Evolutionary conservation across 768 basidiomycete genomes (phyloP), one percentile per base, ranked within the genome.

Genomic region (Pleurotus giganteus): DNA sequence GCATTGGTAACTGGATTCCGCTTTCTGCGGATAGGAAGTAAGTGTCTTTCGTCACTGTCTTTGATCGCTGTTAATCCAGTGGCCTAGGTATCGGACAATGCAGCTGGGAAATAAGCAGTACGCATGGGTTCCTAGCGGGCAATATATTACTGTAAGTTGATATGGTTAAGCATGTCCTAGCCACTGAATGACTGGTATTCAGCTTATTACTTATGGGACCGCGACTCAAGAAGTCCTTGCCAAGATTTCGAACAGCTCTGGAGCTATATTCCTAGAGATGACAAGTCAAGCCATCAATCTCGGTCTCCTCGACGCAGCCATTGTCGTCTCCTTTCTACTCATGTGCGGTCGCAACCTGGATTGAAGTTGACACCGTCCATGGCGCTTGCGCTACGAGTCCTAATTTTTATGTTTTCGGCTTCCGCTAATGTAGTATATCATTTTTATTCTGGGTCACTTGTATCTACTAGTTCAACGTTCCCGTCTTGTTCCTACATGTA

Each of bases 261-360:
- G 74, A n/a, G 69, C 66, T 4, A 69, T 87, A 54, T 65, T 69
- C 2, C 74, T 88, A 11, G 83, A 87, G 53, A 63, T 88, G 55
- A 81, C 82, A 2, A 67, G 77, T 1, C 76, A 82, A 39, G 84
- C 82, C 12, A 68, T 86, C 32, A 76, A 82, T 53, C 70, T 78
- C 4, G 78, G 77, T 15, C 74, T 88, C 15, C 70, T 86, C 4
- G 80, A 86, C 23, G 64, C 72, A 7, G 66, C 73, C 55, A 63
- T 86, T 21, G 71, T 82, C 9, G 83, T 81, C 0, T 74, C 81
- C 0, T 59, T 81, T 4, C 69, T 88, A 23, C 71, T 88, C 37
- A 82, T 80, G 56, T 83, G 75, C 49, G 86, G 86, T 17, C 79
- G 77, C 54, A 82, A 74, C 67, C 81, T 88, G 17, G 86, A 87